Base-by-base conservation (phyloP, 2,329 filamentous ascomycete species). In the Colletotrichum incanum region DNA sequence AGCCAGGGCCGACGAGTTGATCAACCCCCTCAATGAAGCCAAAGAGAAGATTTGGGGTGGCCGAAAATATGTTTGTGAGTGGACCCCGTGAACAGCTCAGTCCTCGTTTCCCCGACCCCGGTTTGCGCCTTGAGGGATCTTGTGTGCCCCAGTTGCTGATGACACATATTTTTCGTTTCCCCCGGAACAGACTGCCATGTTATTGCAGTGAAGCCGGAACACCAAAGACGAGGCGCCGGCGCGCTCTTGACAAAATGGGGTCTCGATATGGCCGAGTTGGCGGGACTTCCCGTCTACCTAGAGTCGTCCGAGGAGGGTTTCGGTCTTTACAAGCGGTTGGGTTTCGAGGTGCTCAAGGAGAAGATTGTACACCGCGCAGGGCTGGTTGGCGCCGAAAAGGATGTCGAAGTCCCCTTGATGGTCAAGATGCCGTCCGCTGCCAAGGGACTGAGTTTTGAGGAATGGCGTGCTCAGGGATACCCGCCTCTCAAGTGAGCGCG, bases 291-390 rank as follows among this genome's bases (percentile, higher is more conserved):
- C 5, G 78, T 85, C 5, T 87, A 87, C 76, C 80, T 87, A 52
- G 85, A 87, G 76, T 83, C 84, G 2, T 85, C 84, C 1, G 81
- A 78, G 7, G 78, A 80, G 4, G 83, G 82, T 0, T 77, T 81
- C 43, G 77, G 76, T 2, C 77, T 88, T 26, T 88, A 88, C 76
- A 78, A 82, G 67, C 86, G 83, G 66, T 79, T 85, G 73, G 86
- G 85, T 4, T 87, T 86, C 73, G 77, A 79, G 59, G 77, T 78
- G 66, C 75, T 86, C 7, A 78, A 80, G 3, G 80, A 83, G 58
- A 82, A 79, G 26, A 76, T 84, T 26, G 79, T 84, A 11, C 83
- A 85, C 76, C 80, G 79, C 60, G 77, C 78, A 28, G 78, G 78
- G 16, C 71, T 81, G 4, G 73, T 84, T 61, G 79, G 79, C 5